These are phyloP conservation scores for Fusarium hainanense DNA, from an alignment of 2,329 filamentous ascomycete species.

Conservation along the genomic window DNA sequence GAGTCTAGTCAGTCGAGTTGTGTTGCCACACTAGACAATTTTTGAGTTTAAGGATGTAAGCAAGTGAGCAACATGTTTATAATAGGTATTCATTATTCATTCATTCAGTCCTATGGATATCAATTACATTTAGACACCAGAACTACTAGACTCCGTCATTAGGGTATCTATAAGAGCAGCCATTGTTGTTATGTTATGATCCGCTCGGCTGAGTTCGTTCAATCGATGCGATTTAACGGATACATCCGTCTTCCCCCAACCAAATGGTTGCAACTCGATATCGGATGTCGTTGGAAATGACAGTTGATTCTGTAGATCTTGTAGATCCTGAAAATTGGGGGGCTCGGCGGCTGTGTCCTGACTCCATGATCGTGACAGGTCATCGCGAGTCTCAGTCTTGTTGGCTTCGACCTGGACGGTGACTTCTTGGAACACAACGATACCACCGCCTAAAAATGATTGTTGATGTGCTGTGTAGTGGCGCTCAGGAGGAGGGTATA, in stretches of 20 bases:
- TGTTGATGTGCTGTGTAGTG: constrained; percentile 6
- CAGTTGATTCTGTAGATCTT: background rate
- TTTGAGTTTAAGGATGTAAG: no score
- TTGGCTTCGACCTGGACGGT: constrained; percentile 15
- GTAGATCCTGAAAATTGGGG: background rate
- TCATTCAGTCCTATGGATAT: background rate
- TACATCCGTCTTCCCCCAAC: constrained; percentile 20
- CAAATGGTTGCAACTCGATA: constrained; percentile 9
- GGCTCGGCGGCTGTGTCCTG: constrained; percentile 10
- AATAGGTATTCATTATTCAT: background rate
- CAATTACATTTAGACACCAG: background rate
- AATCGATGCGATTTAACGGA: constrained; percentile 15
- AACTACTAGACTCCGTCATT: constrained; percentile 12
- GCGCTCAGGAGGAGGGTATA: background rate
- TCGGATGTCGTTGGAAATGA: background rate
- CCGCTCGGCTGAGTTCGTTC: background rate
- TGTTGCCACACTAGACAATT: background rate
- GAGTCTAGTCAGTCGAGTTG: background rate
- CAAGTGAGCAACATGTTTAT: background rate
- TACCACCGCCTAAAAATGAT: constrained; percentile 9
- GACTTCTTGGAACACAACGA: constrained; percentile 23
- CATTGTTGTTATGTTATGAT: constrained; percentile 8
- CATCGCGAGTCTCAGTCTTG: background rate
- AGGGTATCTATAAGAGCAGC: constrained; percentile 15
- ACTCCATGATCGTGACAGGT: constrained; percentile 4